phyloP scores from a whole-genome alignment of 179 eudicot species.

The Spinacia oleracea region DNA sequence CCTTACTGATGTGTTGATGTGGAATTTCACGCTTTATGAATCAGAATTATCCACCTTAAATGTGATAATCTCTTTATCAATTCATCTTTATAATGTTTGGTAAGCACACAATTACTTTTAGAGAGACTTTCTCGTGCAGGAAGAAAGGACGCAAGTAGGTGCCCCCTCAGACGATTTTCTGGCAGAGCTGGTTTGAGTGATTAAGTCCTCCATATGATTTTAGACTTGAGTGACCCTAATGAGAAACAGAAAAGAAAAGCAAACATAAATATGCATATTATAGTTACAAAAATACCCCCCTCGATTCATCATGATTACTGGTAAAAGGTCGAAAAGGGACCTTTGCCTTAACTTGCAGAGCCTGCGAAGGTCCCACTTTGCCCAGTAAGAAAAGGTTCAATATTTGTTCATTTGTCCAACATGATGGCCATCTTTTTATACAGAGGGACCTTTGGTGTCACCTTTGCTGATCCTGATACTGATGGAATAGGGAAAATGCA shows the following conservation, averaged over 20 bases:
- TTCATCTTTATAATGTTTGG: background rate
- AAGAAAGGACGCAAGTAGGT: background rate
- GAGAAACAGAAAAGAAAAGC: background rate
- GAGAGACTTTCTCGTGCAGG: background rate
- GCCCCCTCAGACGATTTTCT: background rate
- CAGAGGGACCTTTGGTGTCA: background rate
- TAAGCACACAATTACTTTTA: background rate
- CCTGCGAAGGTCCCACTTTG: too few species aligned
- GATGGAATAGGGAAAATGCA: conserved; percentile 8
- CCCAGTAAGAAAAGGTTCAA: background rate
- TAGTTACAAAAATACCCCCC: too few species aligned
- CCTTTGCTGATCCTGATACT: conserved; percentile 8
- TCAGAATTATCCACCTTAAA: background rate
- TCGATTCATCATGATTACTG: too few species aligned
- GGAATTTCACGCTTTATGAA: background rate
- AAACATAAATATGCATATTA: background rate
- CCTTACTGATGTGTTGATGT: background rate
- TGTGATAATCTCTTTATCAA: background rate
- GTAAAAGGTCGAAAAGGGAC: too few species aligned
- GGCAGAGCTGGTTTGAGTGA: background rate
- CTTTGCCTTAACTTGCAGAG: too few species aligned
- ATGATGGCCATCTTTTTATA: conserved; percentile 13
- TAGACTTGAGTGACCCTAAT: background rate
- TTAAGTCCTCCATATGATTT: background rate
- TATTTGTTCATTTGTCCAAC: conserved; percentile 2